A percentile compares a stretch with the other conserved stretches of the same genome.
Conservation (phyloP, 2,329 filamentous ascomycete species). For the Uncinocarpus reesii region DNA sequence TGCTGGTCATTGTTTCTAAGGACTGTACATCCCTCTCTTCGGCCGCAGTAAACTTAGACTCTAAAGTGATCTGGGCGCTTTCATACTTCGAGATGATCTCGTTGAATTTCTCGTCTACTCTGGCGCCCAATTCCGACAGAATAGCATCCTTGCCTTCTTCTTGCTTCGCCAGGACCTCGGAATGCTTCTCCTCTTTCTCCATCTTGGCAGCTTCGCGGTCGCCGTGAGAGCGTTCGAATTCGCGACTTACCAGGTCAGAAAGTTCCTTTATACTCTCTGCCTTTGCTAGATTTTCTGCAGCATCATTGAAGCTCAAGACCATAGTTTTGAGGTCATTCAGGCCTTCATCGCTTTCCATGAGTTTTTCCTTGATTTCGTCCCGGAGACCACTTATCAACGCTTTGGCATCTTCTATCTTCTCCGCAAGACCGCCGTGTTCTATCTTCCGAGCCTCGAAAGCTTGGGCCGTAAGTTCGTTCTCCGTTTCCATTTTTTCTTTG, state of each 20-base stretch:
- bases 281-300: slow-evolving; percentile 37
- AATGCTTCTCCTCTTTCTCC: slow-evolving; percentile 57
- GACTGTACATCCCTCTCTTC: slow-evolving; percentile 65
- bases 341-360: slow-evolving; percentile 63
- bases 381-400: slow-evolving; percentile 67
- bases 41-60: slow-evolving; percentile 61
- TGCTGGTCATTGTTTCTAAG: slow-evolving; percentile 61
- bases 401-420: slow-evolving; percentile 71
- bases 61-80: slow-evolving; percentile 63
- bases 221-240: slow-evolving; percentile 78
- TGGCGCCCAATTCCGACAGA: slow-evolving; percentile 44
- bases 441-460: slow-evolving; percentile 74
- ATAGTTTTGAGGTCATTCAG: slow-evolving; percentile 45
- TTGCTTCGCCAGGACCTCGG: slow-evolving; percentile 48
- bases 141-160: slow-evolving; percentile 49
- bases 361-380: slow-evolving; percentile 61
- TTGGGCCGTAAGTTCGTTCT: slow-evolving; percentile 64
- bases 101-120: slow-evolving; percentile 66
- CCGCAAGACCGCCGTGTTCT: slow-evolving; percentile 67
- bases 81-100: slow-evolving; percentile 82
- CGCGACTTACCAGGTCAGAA: slow-evolving; percentile 63
- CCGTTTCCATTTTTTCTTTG: slow-evolving; percentile 40
- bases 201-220: slow-evolving; percentile 70
- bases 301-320: slow-evolving; percentile 59
- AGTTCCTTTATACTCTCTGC: slow-evolving; percentile 59